These are phyloP conservation scores for Ascoidea rubescens DNA, from an alignment of 805 yeast genomes.

Conservation along the genomic window DNA sequence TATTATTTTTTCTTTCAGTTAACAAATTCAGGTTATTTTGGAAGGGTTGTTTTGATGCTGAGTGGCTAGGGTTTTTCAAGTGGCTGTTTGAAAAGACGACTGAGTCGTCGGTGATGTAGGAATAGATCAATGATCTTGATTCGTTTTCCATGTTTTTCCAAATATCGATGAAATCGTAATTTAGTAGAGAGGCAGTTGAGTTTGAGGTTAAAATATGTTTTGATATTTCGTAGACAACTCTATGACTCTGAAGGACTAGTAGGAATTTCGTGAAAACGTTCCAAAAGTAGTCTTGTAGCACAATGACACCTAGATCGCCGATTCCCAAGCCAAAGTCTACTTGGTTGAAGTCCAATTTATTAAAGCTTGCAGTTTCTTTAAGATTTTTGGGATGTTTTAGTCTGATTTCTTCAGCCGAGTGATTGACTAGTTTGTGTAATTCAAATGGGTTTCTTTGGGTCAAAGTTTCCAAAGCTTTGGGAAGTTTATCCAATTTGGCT, in stretches of 20 bases:
- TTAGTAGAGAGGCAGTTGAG: conserved; percentile 11
- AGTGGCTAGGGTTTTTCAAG: not conserved
- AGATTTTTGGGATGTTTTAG: conserved; percentile 30
- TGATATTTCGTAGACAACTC: conserved; percentile 47
- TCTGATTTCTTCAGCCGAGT: conserved; percentile 52
- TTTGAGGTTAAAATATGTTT: conserved; percentile 14
- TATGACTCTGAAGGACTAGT: conserved; percentile 55
- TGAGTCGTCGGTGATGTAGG: conserved; percentile 18
- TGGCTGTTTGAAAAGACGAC: conserved; percentile 3
- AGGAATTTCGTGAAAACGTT: conserved; percentile 50
- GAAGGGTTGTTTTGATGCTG: not conserved
- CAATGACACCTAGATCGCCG: conserved; percentile 35
- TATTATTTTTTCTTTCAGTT: not conserved
- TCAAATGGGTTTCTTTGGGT: conserved; percentile 45
- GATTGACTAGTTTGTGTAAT: conserved; percentile 44
- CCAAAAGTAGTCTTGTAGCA: conserved; percentile 60
- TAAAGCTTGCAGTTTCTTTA: conserved; percentile 12
- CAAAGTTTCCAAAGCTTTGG: conserved; percentile 40
- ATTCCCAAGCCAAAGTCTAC: conserved; percentile 21
- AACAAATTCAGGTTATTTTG: not conserved
- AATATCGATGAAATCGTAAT: conserved; percentile 24
- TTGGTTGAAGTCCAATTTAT: conserved; percentile 16
- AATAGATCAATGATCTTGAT: conserved; percentile 22
- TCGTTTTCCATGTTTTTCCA: conserved; percentile 32
- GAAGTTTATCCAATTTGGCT: conserved; percentile 45